These are phyloP conservation scores for Cytospora piceicola DNA, from an alignment of 2,329 filamentous ascomycete genomes.

Conservation along the genomic window DNA sequence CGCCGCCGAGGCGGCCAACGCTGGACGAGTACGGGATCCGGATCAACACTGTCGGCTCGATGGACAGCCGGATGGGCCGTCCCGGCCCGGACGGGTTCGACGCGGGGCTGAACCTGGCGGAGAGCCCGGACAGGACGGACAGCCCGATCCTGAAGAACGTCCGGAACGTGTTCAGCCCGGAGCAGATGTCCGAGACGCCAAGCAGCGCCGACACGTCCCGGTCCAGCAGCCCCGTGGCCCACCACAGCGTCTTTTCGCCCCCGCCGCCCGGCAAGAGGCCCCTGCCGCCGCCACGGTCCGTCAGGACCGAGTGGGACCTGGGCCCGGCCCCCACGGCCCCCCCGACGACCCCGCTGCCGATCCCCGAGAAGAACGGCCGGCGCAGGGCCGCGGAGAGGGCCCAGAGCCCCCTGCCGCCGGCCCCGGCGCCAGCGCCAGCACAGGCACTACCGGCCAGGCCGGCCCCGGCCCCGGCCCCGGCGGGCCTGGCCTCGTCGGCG, in stretches of 20 bases:
- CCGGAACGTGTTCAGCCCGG: neutral
- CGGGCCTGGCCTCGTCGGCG: slow-evolving; percentile 25
- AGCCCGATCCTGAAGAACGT: slow-evolving; percentile 24
- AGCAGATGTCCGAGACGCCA: slow-evolving; percentile 8
- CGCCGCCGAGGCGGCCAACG: slow-evolving; percentile 12
- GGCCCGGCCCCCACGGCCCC: slow-evolving; percentile 26
- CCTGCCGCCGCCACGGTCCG: neutral
- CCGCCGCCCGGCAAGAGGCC: slow-evolving; percentile 15
- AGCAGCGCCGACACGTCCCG: slow-evolving; percentile 20
- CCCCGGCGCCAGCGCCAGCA: slow-evolving; percentile 14
- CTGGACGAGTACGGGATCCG: slow-evolving; percentile 16
- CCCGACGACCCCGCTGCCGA: slow-evolving; percentile 24
- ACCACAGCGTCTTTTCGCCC: slow-evolving; percentile 30
- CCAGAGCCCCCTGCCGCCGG: no score
- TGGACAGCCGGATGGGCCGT: slow-evolving; percentile 1
- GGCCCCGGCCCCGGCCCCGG: slow-evolving; percentile 11
- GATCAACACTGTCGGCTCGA: slow-evolving; percentile 10
- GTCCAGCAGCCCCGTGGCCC: slow-evolving; percentile 15
- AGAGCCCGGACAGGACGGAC: slow-evolving; percentile 17
- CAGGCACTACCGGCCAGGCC: slow-evolving; percentile 3
- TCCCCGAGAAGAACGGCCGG: slow-evolving; percentile 25
- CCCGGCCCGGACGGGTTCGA: slow-evolving; percentile 23
- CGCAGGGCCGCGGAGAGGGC: neutral
- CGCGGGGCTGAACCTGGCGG: neutral
- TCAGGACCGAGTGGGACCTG: slow-evolving; percentile 17